A percentile compares a stretch with the other conserved stretches of the same genome.
phyloP scores from a whole-genome alignment of 1,284 basidiomycete genomes.

The Rhodotorula sp. region DNA sequence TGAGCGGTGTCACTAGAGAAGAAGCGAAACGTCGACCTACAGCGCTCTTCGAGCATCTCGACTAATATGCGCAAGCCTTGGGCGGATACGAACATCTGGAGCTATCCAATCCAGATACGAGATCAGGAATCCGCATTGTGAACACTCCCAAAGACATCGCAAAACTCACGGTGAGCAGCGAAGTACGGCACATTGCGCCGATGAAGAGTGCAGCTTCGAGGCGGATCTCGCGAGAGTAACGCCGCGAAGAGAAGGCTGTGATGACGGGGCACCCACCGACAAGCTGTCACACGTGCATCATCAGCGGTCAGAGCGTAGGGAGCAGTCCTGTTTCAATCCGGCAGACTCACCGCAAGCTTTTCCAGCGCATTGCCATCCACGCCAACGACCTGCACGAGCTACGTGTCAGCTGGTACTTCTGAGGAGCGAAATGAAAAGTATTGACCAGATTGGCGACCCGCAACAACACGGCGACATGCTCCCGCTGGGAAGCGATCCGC shows the following conservation, averaged over 20 bases:
- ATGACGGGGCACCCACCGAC: slow-evolving; percentile 50
- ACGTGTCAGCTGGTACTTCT: background rate
- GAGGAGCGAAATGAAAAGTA: background rate
- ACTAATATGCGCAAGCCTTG: slow-evolving; percentile 59
- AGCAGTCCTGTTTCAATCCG: background rate
- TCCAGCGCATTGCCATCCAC: slow-evolving; percentile 83
- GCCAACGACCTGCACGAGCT: slow-evolving; percentile 68
- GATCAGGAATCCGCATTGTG: background rate
- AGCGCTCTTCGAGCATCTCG: slow-evolving; percentile 94
- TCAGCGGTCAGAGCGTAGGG: background rate
- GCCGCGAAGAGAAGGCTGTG: slow-evolving; percentile 84
- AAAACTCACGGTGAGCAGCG: slow-evolving; percentile 66
- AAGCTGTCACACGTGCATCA: slow-evolving; percentile 34
- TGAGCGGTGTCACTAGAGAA: background rate
- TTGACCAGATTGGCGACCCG: slow-evolving; percentile 85
- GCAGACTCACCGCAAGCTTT: slow-evolving; percentile 75
- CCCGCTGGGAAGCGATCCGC: slow-evolving; percentile 73
- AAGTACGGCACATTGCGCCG: slow-evolving; percentile 85
- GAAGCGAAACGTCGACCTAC: background rate
- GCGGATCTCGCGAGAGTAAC: slow-evolving; percentile 86
- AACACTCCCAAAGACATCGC: no score
- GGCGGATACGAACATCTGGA: slow-evolving; percentile 94
- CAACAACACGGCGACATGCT: slow-evolving; percentile 75
- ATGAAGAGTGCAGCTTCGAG: slow-evolving; percentile 95
- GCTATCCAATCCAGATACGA: slow-evolving; percentile 21